phyloP scores from a whole-genome alignment of 116 monocot genomes.

The Thalassia testudinum region DNA sequence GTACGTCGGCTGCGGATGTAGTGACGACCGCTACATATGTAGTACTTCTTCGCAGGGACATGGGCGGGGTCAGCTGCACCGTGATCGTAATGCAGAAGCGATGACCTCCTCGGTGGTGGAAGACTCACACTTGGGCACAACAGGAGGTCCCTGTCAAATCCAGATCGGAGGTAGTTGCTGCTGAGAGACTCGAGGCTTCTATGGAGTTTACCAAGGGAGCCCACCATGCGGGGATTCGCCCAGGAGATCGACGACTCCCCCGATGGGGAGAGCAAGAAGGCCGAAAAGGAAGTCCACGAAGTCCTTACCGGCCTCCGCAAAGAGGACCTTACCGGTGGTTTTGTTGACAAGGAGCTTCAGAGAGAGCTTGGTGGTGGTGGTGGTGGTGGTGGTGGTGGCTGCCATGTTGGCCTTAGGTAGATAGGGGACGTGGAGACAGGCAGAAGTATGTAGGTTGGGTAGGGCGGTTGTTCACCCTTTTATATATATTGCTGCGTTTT shows the following conservation, averaged over 20 bases:
- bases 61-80: too few relatives aligned
- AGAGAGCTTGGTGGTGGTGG: too few relatives aligned
- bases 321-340: slow-evolving; percentile 2
- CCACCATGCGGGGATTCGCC: background rate
- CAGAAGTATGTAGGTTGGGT: too few relatives aligned
- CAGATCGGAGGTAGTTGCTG: background rate
- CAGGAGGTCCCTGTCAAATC: background rate
- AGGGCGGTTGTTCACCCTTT: too few relatives aligned
- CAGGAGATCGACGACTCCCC: background rate
- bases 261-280: slow-evolving; percentile 1
- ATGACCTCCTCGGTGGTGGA: background rate
- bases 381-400: too few relatives aligned
- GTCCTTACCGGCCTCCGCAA: slow-evolving; percentile 1
- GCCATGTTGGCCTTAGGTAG: too few relatives aligned
- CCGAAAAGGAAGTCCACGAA: slow-evolving; percentile 9
- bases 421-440: too few relatives aligned
- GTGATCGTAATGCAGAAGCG: background rate
- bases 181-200: background rate
- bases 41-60: too few relatives aligned
- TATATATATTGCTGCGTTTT: too few relatives aligned
- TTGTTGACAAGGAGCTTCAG: slow-evolving; percentile 4
- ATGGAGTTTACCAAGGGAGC: background rate
- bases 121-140: background rate
- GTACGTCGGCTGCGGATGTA: too few relatives aligned
- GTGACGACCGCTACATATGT: too few relatives aligned